Evolutionary conservation across 495 filamentous ascomycete genomes (phyloP), one percentile per base, ranked within the genome.

Genomic region (Jackrogersella minutella): DNA sequence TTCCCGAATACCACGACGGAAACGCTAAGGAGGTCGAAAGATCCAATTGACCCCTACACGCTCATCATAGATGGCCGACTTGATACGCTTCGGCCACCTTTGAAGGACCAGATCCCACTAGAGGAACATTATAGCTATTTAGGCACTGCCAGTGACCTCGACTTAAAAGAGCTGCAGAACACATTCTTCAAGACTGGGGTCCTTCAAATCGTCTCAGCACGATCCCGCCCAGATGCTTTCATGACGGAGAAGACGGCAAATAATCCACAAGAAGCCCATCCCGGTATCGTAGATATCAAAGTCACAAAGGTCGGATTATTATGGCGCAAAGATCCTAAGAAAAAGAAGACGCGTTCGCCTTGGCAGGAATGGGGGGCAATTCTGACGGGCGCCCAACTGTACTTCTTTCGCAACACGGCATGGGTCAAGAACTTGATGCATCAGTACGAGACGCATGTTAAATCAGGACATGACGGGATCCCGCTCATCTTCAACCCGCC

Each of bases 341-440:
- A 91, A 78, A 97, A 97, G 82, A 93, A 93, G 75, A 90, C 93
- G 0, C 85, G 96, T 31, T 97, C 93, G 1, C 96, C 95, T 0
- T 99, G 95, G 95, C 93, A 97, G 68, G 95, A 98, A 80, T 99
- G 95, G 95, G 95, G 95, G 44, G 94, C 93, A 30, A 87, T 99
- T 43, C 83, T 99, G 17, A 99, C 95, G 5, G 90, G 93, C 22
- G 94, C 95, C 11, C 94, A 97, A 70, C 84, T 99, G 40, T 98
- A 96, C 76, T 93, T 99, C 78, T 99, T 99, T 79, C 87, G 90
- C 56, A 97, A 98, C 71, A 87, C 91, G 16, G 80, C 84, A 9
- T 98, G 95, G 95, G 86, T 96, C n/a, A 97, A 95, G 72, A 88
- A 82, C 55, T 77, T 99, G 58, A 91, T 97, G 79, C 85, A 90